Base-by-base conservation (phyloP, 129 eudicot genomes). In the Helichrysum umbraculigerum region DNA sequence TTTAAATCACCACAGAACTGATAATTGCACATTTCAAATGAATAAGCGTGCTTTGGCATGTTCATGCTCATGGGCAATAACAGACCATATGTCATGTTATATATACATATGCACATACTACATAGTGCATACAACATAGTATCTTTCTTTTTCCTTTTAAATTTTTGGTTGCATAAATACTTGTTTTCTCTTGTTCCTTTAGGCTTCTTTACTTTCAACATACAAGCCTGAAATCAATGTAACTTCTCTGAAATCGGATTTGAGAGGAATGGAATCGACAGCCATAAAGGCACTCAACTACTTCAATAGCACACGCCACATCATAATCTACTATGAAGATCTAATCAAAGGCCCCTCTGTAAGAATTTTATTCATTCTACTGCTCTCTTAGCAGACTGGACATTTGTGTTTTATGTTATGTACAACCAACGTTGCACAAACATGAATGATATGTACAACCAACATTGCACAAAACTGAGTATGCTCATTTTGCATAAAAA, bases 301-400 rank as follows among this genome's bases (percentile, higher is more conserved):
- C 86, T 89, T 87, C 66, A 84, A 74, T 67, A 81, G 81, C 84
- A 91, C 97, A 3, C 76, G 96, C 67, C 97, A 89, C 73, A 81
- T 94, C n/a, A 52, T 86, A 67, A 81, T 94, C 63, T 89, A 85
- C 81, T 94, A 94, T 28, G 99, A 94, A 82, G 99, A 94, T 76
- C 88, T 94, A 69, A 63, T 94, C 60, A 91, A 82, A 82, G 86
- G 87, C 72, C 85, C 70, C 37, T 79, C 90, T 56, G 99, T 91
- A 87, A 88, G 96, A 15, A 62, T 29, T 30, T 10, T 50, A 12
- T 25, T 33, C 25, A 69, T 78, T 58, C 62, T 50, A 47, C 6
- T 19, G 3, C 19, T 32, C 30, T 47, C 16, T 4, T 42, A 42
- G 25, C 61, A 63, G 4, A 42, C 32, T 7, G 50, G 71, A 29